phyloP scores from a whole-genome alignment of 176 grass and related monocot genomes.

The Zea luxurians region DNA sequence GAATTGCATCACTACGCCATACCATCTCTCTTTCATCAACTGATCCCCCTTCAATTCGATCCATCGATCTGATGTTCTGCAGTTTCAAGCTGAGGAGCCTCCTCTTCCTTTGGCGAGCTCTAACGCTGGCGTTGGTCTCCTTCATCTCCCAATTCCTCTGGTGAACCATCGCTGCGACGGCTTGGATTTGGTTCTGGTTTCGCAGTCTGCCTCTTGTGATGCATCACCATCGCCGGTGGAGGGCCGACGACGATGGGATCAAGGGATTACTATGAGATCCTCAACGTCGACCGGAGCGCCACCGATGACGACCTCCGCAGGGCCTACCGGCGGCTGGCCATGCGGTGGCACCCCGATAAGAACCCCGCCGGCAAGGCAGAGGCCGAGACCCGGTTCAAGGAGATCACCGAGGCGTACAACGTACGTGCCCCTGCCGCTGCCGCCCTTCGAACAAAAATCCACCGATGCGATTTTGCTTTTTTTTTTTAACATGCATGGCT shows the following conservation, averaged over 20 bases:
- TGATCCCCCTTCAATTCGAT: neutral
- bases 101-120: constrained; percentile 32
- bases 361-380: constrained; percentile 46
- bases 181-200: neutral
- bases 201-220: constrained; percentile 22
- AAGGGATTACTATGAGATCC: constrained; percentile 51
- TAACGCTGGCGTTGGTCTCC: neutral
- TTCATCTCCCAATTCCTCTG: constrained; percentile 52
- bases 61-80: constrained; percentile 37
- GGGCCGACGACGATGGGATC: constrained; percentile 25
- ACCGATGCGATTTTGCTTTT: too few relatives aligned
- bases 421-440: constrained; percentile 6
- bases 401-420: constrained; percentile 65
- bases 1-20: neutral
- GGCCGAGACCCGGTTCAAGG: constrained; percentile 59
- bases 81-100: constrained; percentile 39
- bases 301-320: constrained; percentile 53
- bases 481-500: neutral
- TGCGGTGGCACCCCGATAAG: constrained; percentile 70
- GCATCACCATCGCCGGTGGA: constrained; percentile 23
- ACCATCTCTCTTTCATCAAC: neutral
- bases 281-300: constrained; percentile 38
- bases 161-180: constrained; percentile 22
- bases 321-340: constrained; percentile 53
- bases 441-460: neutral